A percentile compares a stretch with the other conserved stretches of the same genome.
phyloP scores from a whole-genome alignment of 108 stramenopile species.

The Nitzschia inconspicua region DNA sequence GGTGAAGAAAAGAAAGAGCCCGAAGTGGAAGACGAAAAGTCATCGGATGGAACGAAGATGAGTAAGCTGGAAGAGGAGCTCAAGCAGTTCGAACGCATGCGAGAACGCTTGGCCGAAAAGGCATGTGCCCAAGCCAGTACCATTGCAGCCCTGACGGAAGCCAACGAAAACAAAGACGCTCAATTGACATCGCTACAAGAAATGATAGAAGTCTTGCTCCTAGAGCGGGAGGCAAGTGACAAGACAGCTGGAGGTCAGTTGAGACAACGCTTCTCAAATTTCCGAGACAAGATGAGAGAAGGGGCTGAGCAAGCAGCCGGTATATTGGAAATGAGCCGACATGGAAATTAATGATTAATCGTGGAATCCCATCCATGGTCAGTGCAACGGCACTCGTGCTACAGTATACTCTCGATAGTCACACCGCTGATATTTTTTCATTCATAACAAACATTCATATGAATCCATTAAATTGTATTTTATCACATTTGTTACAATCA shows the following conservation, averaged over 20 bases:
- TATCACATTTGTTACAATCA: no score
- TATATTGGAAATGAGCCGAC: no score
- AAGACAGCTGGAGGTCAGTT: not conserved
- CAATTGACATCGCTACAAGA: slow-evolving; percentile 10
- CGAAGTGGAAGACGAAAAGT: not conserved
- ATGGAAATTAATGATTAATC: no score
- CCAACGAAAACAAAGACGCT: slow-evolving; percentile 6
- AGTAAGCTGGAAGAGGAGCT: not conserved
- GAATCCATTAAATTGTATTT: no score
- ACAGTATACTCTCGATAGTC: no score
- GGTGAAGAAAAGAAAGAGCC: slow-evolving; percentile 8
- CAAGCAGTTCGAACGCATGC: not conserved
- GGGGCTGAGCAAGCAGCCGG: no score
- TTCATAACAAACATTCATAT: no score
- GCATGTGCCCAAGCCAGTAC: slow-evolving; percentile 1
- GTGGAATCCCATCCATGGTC: no score
- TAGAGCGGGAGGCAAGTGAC: not conserved
- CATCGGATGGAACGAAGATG: not conserved
- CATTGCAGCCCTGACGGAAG: not conserved
- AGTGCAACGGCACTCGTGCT: no score
- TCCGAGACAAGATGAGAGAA: not conserved
- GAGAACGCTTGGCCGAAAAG: slow-evolving; percentile 2
- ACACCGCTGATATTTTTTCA: no score
- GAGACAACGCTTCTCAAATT: slow-evolving; percentile 7
- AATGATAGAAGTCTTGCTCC: not conserved